A percentile compares a stretch with the other conserved stretches of the same genome.
phyloP scores from a whole-genome alignment of 192 early-diverging fungal species.

The Phlyctochytrium bullatum region DNA sequence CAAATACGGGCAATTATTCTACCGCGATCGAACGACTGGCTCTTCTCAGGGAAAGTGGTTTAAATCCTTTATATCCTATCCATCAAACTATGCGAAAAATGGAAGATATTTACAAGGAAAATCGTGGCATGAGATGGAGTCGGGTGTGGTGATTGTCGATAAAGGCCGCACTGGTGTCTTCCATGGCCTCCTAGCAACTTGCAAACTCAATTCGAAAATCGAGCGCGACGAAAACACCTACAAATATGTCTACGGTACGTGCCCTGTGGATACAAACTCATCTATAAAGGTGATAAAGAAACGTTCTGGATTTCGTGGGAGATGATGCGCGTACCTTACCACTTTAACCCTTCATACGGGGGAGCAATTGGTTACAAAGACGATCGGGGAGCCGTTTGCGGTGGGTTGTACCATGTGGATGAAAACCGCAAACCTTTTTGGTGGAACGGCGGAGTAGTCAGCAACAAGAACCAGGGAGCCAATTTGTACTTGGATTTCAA shows the following conservation, averaged over 20 bases:
- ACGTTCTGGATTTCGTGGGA: conserved; percentile 63
- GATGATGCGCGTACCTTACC: conserved; percentile 56
- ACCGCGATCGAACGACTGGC: conserved; percentile 51
- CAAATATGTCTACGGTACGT: conserved; percentile 11
- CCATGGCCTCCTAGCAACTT: conserved; percentile 51
- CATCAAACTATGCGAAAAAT: conserved; percentile 31
- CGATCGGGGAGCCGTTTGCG: conserved; percentile 22
- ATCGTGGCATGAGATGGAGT: conserved; percentile 60
- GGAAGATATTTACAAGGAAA: conserved; percentile 38
- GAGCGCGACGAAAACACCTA: conserved; percentile 22
- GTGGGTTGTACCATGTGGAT: conserved; percentile 29
- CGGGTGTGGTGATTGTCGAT: conserved; percentile 64
- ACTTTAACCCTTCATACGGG: conserved; percentile 51
- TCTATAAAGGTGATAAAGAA: conserved; percentile 49
- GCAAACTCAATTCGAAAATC: conserved; percentile 46
- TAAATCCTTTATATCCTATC: conserved; percentile 46
- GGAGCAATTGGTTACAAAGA: conserved; percentile 51
- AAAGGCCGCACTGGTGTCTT: conserved; percentile 41
- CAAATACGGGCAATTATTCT: conserved; percentile 51
- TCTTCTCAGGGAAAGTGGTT: conserved; percentile 48
- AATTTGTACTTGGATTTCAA: conserved; percentile 24
- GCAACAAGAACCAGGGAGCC: conserved; percentile 26
- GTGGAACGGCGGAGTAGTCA: conserved; percentile 35
- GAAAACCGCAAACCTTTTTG: conserved; percentile 20
- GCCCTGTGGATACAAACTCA: conserved; percentile 13